A percentile compares a stretch with the other conserved stretches of the same genome.
These are phyloP conservation scores for Arabis alpina DNA, from an alignment of 345 rosid genomes.

Conservation along the genomic window DNA sequence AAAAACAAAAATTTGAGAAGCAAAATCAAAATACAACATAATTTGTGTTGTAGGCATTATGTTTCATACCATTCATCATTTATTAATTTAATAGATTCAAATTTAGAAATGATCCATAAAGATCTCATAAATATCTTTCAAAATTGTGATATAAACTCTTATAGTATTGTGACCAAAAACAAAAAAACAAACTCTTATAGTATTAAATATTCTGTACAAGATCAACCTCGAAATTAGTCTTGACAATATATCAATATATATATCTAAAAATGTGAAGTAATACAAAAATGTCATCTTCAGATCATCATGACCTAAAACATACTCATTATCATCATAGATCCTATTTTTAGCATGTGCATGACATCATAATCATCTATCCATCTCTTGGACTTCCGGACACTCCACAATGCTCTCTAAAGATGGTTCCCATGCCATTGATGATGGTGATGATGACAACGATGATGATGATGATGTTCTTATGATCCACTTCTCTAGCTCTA, in stretches of 20 bases:
- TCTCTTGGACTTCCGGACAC: slow-evolving; percentile 48
- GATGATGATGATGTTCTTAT: not conserved
- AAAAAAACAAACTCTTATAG: too few relatives aligned
- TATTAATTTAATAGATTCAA: too few relatives aligned
- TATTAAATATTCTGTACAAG: too few relatives aligned
- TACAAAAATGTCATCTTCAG: slow-evolving; percentile 17
- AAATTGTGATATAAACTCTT: too few relatives aligned
- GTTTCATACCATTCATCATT: too few relatives aligned
- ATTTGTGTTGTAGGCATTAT: too few relatives aligned
- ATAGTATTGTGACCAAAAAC: too few relatives aligned
- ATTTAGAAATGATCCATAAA: too few relatives aligned
- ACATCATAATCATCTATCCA: slow-evolving; percentile 31
- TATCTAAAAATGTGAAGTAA: slow-evolving; percentile 10
- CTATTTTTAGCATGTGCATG: not conserved
- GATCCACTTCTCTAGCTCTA: slow-evolving; percentile 48
- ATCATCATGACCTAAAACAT: slow-evolving; percentile 9
- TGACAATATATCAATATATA: not conserved
- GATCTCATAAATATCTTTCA: too few relatives aligned
- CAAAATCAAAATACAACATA: too few relatives aligned
- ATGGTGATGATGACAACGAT: slow-evolving; percentile 17
- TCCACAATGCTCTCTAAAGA: slow-evolving; percentile 68
- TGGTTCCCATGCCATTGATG: slow-evolving; percentile 61
- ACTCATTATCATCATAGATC: slow-evolving; percentile 22
- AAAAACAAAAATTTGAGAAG: too few relatives aligned
- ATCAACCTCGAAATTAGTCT: not conserved